Evolutionary conservation across 345 rosid genomes (phyloP).

Genomic region (Gynandropsis gynandra): DNA sequence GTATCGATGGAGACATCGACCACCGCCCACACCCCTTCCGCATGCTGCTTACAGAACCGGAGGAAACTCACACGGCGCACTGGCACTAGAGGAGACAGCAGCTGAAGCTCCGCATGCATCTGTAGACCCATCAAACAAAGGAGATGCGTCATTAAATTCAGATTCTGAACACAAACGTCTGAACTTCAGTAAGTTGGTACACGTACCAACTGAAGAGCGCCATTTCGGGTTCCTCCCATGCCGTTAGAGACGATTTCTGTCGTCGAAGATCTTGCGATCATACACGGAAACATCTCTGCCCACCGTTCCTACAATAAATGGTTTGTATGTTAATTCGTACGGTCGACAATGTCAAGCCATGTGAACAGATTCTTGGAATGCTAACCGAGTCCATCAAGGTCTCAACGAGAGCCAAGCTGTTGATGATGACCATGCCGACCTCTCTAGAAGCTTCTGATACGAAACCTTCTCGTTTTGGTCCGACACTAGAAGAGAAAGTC

Average conservation of each 20-base stretch:
- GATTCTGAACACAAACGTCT: neutral
- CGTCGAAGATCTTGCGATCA: constrained; percentile 74
- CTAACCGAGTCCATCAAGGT: constrained; percentile 92
- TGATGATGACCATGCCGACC: constrained; percentile 71
- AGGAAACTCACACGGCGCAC: constrained; percentile 81
- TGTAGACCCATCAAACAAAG: constrained; percentile 21
- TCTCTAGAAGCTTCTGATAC: constrained; percentile 81
- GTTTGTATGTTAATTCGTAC: too few relatives aligned
- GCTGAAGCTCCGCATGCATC: constrained; percentile 93
- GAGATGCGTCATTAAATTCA: too few relatives aligned
- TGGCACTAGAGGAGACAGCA: constrained; percentile 89
- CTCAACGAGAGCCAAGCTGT: constrained; percentile 86
- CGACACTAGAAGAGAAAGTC: constrained; percentile 60
- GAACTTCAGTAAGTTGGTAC: neutral
- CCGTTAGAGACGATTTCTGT: constrained; percentile 73
- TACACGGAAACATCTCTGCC: constrained; percentile 95
- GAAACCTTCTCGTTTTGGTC: constrained; percentile 60
- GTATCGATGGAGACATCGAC: constrained; percentile 84
- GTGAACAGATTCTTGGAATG: neutral
- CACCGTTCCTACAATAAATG: constrained; percentile 77
- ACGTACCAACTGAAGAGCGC: constrained; percentile 81
- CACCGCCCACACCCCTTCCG: constrained; percentile 91
- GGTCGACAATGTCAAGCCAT: too few relatives aligned
- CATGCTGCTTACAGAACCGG: constrained; percentile 89
- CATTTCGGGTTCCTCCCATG: constrained; percentile 85